These are phyloP conservation scores for Gentiana straminea DNA, from an alignment of 257 asterid species.

Conservation along the genomic window DNA sequence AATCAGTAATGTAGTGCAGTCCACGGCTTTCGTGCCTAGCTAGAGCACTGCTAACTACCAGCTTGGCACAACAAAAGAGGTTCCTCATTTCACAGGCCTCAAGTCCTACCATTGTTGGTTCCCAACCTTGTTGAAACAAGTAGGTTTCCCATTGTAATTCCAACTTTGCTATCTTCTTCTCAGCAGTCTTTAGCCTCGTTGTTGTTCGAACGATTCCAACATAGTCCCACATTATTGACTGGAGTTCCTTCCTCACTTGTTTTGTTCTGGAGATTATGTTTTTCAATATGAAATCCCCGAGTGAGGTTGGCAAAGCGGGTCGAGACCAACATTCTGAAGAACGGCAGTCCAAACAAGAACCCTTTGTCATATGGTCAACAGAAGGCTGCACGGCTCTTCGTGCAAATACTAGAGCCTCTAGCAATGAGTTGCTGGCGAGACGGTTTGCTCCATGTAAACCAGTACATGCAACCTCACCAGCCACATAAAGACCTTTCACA, in stretches of 20 bases:
- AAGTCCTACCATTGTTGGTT: conserved; percentile 75
- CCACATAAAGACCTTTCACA: conserved; percentile 72
- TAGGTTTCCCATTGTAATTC: conserved; percentile 84
- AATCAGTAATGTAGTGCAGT: conserved; percentile 74
- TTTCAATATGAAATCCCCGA: conserved; percentile 25
- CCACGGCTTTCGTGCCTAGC: conserved; percentile 96
- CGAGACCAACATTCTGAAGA: conserved; percentile 51
- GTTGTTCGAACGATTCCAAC: conserved; percentile 92
- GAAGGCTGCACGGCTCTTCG: conserved; percentile 88
- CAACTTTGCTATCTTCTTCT: conserved; percentile 64
- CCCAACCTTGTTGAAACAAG: conserved; percentile 91
- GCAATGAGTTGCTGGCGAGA: conserved; percentile 88
- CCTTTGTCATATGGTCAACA: conserved; percentile 40
- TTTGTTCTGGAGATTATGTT: conserved; percentile 39
- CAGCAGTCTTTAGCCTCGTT: conserved; percentile 56
- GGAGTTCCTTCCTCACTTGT: conserved; percentile 63
- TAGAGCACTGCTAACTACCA: conserved; percentile 81
- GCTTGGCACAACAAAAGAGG: conserved; percentile 83
- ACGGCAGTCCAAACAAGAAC: conserved; percentile 21
- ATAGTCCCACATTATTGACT: conserved; percentile 76
- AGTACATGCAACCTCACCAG: conserved; percentile 97
- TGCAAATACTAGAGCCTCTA: conserved; percentile 93
- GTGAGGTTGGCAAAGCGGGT: conserved; percentile 46
- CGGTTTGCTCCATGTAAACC: conserved; percentile 96
- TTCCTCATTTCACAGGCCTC: conserved; percentile 97